Evolutionary conservation across 2,329 filamentous ascomycete genomes (phyloP).

Genomic region (Thelonectria rubi): DNA sequence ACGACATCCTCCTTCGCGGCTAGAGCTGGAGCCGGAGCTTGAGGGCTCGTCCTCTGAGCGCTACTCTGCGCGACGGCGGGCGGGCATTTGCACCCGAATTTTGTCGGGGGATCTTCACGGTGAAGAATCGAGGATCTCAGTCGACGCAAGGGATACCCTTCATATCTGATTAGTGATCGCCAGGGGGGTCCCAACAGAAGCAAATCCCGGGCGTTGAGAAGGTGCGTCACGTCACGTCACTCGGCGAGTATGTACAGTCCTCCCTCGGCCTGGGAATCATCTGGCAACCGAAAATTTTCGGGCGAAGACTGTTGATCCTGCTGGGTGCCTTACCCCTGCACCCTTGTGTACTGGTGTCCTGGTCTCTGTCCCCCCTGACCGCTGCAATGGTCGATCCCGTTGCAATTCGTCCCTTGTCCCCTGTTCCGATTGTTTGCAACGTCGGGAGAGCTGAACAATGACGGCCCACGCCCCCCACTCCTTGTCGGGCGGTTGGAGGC

Average conservation of each 20-base stretch:
- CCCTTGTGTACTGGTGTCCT: neutral
- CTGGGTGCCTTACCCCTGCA: constrained; percentile 20
- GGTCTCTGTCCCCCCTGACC: neutral
- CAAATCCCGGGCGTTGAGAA: constrained; percentile 13
- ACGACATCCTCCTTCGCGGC: neutral
- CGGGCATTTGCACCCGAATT: constrained; percentile 8
- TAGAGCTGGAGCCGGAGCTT: too few species aligned
- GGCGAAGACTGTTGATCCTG: constrained; percentile 32
- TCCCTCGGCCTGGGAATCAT: constrained; percentile 6
- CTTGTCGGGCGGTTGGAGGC: neutral
- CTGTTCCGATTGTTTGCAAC: constrained; percentile 6
- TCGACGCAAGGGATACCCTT: constrained; percentile 5
- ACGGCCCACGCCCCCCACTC: constrained; percentile 11
- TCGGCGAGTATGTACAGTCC: neutral
- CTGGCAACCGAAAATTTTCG: constrained; percentile 39
- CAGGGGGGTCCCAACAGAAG: constrained; percentile 26
- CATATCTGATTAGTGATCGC: constrained; percentile 43
- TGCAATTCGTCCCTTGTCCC: constrained; percentile 1
- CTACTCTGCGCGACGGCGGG: neutral
- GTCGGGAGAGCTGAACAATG: constrained; percentile 11
- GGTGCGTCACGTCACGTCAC: constrained; percentile 23
- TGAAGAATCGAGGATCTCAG: constrained; percentile 11
- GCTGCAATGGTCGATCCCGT: neutral
- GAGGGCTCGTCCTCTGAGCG: too few species aligned
- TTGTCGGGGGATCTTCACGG: constrained; percentile 15